Conservation (phyloP, 345 rosid genomes). For the Eutrema heterophyllum region DNA sequence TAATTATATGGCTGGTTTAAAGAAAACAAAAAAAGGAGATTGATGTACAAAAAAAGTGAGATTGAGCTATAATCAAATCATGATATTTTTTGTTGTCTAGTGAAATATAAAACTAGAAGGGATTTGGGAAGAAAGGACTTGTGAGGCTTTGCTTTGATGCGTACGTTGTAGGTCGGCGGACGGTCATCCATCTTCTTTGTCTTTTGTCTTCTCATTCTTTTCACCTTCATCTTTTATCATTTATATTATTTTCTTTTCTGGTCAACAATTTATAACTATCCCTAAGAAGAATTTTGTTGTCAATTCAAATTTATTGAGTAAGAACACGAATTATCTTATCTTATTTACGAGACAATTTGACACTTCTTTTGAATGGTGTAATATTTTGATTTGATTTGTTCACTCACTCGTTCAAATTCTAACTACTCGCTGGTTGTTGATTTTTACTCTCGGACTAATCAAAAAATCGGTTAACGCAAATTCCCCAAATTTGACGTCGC, state of each 20-base stretch:
- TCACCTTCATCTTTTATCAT: neutral
- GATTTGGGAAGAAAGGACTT: slow-evolving; percentile 1
- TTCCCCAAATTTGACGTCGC: neutral
- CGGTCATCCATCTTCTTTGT: slow-evolving; percentile 30
- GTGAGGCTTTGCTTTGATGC: slow-evolving; percentile 5
- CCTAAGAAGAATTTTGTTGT: neutral
- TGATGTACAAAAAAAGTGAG: too few relatives aligned
- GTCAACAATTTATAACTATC: neutral
- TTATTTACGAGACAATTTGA: neutral
- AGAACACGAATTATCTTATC: neutral
- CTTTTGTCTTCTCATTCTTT: neutral
- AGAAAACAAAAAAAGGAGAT: too few relatives aligned
- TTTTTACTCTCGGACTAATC: neutral
- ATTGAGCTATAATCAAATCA: too few relatives aligned
- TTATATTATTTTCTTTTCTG: neutral
- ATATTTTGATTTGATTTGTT: neutral
- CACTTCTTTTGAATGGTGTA: neutral
- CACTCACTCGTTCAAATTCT: neutral
- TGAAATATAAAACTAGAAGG: too few relatives aligned
- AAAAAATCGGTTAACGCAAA: neutral
- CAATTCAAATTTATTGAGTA: neutral
- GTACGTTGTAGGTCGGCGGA: slow-evolving; percentile 34
- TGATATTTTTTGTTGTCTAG: too few relatives aligned
- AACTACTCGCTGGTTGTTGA: neutral
- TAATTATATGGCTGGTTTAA: neutral